Evolutionary conservation across 1,139 yeast species (phyloP), one percentile per base, ranked within the genome.

Genomic region (Candida freyschussii): DNA sequence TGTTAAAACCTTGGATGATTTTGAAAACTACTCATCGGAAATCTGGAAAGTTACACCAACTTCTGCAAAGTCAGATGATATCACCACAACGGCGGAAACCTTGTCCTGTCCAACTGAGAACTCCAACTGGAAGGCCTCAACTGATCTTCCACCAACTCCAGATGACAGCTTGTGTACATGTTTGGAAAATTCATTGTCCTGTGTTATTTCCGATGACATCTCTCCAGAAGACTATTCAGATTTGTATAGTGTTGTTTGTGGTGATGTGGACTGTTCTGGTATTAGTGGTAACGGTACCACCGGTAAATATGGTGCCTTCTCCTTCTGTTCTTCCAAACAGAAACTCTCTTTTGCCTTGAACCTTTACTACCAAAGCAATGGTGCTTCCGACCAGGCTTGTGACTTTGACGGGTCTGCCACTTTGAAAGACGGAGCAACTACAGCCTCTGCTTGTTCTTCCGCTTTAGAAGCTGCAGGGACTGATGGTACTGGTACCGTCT

Each of bases 131-230:
- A 58, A 60, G 43, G 86, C 85, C 34, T 57, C 75, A 18, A 70
- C 77, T 25, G 58, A 57, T 17, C 67, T 82, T 55, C 93, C 93
- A 44, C 89, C 87, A 56, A 77, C 86, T 36, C 93, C 93, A 44
- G 69, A 79, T 53, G 53, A 67, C 36, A 65, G 58, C 26, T 64
- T 76, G 41, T 82, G 93, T 65, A 59, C 66, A 42, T 82, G 91
- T 65, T 62, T 77, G 66, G 55, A 59, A 24, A 48, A 57, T 18
- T 60, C 81, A 24, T 61, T 68, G 40, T 40, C 61, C 22, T 79
- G 87, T 69, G 75, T 73, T 41, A 72, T 77, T 39, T 55, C 63
- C 24, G 66, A 61, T 35, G 63, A 59, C 39, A 78, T 77, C 36
- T 67, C 62, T 44, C 49, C 53, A 18, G 67, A 65, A 5, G 76